These are phyloP conservation scores for Dryadomyces quercivorus DNA, from an alignment of 2,329 filamentous ascomycete genomes.

Conservation along the genomic window DNA sequence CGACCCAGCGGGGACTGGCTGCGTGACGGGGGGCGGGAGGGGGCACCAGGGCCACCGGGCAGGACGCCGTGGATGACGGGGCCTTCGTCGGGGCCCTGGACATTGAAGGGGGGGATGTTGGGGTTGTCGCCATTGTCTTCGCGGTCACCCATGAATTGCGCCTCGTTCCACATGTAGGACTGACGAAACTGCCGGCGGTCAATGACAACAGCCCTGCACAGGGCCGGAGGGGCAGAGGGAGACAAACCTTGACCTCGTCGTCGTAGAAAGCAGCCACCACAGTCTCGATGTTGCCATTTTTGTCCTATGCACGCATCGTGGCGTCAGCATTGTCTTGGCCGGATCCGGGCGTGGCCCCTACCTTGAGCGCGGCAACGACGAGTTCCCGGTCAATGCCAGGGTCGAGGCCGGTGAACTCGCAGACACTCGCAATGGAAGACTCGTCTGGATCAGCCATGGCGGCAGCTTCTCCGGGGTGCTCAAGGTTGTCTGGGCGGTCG, in stretches of 20 bases:
- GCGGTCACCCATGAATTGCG: slow-evolving; percentile 36
- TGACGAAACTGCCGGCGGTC: slow-evolving; percentile 26
- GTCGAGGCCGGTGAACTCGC: slow-evolving; percentile 28
- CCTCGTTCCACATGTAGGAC: slow-evolving; percentile 45
- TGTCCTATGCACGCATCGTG: slow-evolving; percentile 18
- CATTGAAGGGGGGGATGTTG: slow-evolving; percentile 35
- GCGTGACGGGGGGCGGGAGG: slow-evolving; percentile 51
- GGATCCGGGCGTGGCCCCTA: neutral
- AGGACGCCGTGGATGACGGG: slow-evolving; percentile 30
- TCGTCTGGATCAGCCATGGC: slow-evolving; percentile 23
- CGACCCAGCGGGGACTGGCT: slow-evolving; percentile 43
- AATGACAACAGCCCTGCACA: neutral
- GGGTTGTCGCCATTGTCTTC: slow-evolving; percentile 25
- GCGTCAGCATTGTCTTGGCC: neutral
- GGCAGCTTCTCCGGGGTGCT: neutral
- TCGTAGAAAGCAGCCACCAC: slow-evolving; percentile 43
- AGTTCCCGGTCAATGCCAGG: slow-evolving; percentile 24
- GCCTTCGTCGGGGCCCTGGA: slow-evolving; percentile 38
- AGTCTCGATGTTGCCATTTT: slow-evolving; percentile 32
- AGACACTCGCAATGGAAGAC: slow-evolving; percentile 23
- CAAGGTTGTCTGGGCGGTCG: neutral
- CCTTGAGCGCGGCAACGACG: slow-evolving; percentile 28
- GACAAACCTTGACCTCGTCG: slow-evolving; percentile 29
- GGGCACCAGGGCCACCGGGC: slow-evolving; percentile 32
- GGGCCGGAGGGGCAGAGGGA: neutral